Conservation (phyloP, 352 stramenopile genomes). For the Phytopythium oedochilum region DNA sequence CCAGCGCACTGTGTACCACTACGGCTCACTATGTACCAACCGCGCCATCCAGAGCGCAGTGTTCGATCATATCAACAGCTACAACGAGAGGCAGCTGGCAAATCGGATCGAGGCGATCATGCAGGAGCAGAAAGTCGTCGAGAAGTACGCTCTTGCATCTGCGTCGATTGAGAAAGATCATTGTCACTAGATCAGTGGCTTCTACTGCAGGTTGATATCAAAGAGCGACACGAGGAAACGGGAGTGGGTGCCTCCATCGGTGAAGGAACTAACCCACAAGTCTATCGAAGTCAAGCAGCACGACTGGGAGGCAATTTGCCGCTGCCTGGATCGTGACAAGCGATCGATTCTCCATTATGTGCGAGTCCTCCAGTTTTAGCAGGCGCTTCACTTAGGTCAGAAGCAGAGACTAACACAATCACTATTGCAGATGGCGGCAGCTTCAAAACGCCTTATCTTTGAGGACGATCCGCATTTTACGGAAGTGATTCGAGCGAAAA, state of each 20-base stretch:
- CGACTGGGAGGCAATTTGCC: constrained; percentile 28
- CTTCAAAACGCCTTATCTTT: constrained; percentile 6
- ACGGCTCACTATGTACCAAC: constrained; percentile 27
- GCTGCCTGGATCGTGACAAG: constrained; percentile 22
- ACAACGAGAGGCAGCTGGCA: constrained; percentile 19
- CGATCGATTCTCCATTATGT: constrained; percentile 66
- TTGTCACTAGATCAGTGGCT: no score
- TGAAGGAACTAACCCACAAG: constrained; percentile 35
- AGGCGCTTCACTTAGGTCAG: no score
- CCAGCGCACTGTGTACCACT: constrained; percentile 40
- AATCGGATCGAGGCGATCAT: constrained; percentile 22
- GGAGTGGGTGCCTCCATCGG: constrained; percentile 35
- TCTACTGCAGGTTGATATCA: constrained; percentile 15
- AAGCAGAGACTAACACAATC: background rate
- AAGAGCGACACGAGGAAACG: constrained; percentile 5
- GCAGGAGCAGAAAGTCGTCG: constrained; percentile 24
- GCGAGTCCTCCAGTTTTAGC: no score
- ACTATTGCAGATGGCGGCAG: constrained; percentile 15
- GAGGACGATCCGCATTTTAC: constrained; percentile 17
- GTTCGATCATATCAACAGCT: constrained; percentile 27
- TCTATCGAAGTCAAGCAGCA: constrained; percentile 13
- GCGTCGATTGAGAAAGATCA: no score
- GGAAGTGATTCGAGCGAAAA: constrained; percentile 19
- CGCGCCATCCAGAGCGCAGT: constrained; percentile 13
- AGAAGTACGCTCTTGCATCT: constrained; percentile 11